Percentiles rank a stretch among this genome's conserved stretches.
Conservation (phyloP, 208 protist species). For the Herpetomonas tarakana region DNA sequence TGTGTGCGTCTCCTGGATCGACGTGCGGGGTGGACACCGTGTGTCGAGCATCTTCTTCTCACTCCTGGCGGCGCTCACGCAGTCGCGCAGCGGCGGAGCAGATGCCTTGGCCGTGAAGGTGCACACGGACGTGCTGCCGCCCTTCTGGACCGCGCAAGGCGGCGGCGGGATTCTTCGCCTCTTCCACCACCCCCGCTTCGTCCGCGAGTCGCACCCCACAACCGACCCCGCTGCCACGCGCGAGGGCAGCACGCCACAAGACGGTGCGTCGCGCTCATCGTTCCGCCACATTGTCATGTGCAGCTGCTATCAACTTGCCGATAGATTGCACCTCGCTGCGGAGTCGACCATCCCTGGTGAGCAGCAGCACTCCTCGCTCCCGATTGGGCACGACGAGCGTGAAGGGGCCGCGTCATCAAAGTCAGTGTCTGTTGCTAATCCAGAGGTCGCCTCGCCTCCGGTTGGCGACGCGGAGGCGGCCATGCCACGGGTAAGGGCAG, state of each 20-base stretch:
- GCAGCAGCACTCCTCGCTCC: too few relatives aligned
- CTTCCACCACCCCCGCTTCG: slow-evolving; percentile 18
- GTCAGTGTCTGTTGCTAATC: too few relatives aligned
- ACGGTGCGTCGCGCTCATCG: too few relatives aligned
- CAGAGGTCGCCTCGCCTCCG: too few relatives aligned
- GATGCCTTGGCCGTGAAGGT: slow-evolving; percentile 18
- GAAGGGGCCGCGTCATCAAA: too few relatives aligned
- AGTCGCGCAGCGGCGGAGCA: too few relatives aligned
- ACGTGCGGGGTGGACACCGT: slow-evolving; percentile 23
- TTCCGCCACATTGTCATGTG: slow-evolving; percentile 31
- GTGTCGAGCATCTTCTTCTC: slow-evolving; percentile 35
- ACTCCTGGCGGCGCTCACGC: slow-evolving; percentile 6
- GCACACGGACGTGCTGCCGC: slow-evolving; percentile 32
- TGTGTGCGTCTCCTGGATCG: slow-evolving; percentile 43
- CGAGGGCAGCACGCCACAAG: too few relatives aligned
- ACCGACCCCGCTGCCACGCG: not conserved
- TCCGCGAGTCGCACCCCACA: too few relatives aligned
- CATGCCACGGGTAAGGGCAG: too few relatives aligned
- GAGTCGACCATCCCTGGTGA: not conserved
- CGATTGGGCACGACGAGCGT: too few relatives aligned
- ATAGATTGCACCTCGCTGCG: not conserved
- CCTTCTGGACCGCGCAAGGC: slow-evolving; percentile 23
- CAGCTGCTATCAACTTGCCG: slow-evolving; percentile 22
- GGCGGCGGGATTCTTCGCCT: slow-evolving; percentile 18
- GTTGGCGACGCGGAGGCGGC: too few relatives aligned